A percentile compares a stretch with the other conserved stretches of the same genome.
These are phyloP conservation scores for Mortierella sp. DNA, from an alignment of 371 early-diverging fungal genomes.

Conservation along the genomic window DNA sequence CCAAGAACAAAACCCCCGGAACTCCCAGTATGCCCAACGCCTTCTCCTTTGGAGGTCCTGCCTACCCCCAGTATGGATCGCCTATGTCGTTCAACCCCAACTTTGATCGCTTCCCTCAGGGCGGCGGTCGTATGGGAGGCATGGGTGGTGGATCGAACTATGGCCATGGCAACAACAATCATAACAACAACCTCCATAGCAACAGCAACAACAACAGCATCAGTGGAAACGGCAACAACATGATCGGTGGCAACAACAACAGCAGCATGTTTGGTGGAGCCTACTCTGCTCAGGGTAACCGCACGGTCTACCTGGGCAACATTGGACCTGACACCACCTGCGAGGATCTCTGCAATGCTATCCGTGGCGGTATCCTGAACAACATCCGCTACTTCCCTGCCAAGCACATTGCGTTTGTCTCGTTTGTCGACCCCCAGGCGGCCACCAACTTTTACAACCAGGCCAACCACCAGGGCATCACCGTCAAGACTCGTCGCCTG, in stretches of 20 bases:
- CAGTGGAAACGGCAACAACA: not conserved
- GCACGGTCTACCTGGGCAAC: constrained; percentile 85
- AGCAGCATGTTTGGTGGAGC: constrained; percentile 15
- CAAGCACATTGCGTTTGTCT: constrained; percentile 87
- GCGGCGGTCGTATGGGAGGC: constrained; percentile 23
- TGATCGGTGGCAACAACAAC: constrained; percentile 1
- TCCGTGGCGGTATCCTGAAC: constrained; percentile 87
- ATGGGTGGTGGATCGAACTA: not conserved
- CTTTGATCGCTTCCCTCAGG: constrained; percentile 39
- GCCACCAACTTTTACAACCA: constrained; percentile 73
- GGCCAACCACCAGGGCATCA: constrained; percentile 67
- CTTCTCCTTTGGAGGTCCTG: constrained; percentile 25
- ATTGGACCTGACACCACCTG: constrained; percentile 79
- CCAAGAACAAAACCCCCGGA: constrained; percentile 30
- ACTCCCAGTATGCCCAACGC: constrained; percentile 15
- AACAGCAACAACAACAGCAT: constrained; percentile 26
- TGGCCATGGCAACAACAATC: constrained; percentile 6
- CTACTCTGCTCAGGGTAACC: constrained; percentile 59
- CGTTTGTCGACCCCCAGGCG: constrained; percentile 80
- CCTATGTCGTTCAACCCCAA: constrained; percentile 35
- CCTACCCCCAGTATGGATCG: constrained; percentile 32
- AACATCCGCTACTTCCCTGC: constrained; percentile 79
- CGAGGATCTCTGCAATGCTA: constrained; percentile 86
- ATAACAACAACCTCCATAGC: constrained; percentile 21
- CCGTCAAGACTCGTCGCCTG: constrained; percentile 77